phyloP scores from a whole-genome alignment of 257 asterid species.

The Nicotiana benthamiana region DNA sequence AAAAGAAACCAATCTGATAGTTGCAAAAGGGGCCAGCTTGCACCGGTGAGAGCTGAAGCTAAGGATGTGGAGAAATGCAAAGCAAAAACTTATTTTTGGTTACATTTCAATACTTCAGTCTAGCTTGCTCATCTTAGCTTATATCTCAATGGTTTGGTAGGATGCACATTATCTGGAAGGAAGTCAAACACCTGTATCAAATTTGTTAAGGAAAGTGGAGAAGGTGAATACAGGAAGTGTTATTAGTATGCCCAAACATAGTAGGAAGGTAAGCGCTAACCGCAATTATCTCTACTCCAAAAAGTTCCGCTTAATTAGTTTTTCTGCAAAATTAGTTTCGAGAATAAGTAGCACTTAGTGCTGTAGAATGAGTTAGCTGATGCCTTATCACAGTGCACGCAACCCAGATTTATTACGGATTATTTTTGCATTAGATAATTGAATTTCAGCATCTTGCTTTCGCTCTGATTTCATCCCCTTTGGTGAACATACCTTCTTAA shows the following conservation, averaged over 20 bases:
- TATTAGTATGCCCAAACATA: conserved; percentile 54
- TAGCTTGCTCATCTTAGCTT: background rate
- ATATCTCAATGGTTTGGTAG: conserved; percentile 23
- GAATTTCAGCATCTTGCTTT: background rate
- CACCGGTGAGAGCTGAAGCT: conserved; percentile 33
- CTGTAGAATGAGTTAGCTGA: background rate
- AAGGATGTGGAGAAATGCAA: conserved; percentile 46
- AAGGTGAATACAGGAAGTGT: conserved; percentile 45
- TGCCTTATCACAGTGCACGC: background rate
- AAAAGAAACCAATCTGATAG: conserved; percentile 53
- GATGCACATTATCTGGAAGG: conserved; percentile 45
- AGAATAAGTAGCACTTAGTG: background rate
- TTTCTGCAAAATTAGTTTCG: background rate
- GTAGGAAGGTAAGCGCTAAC: conserved; percentile 62
- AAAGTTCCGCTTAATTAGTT: background rate
- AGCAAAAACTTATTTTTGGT: conserved; percentile 5
- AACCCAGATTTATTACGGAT: background rate
- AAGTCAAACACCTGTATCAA: conserved; percentile 68
- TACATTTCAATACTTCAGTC: background rate
- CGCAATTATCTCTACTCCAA: background rate
- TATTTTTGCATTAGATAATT: background rate
- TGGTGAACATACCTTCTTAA: background rate
- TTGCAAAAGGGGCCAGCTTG: conserved; percentile 35
- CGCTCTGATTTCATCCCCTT: background rate
- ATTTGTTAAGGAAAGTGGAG: conserved; percentile 58